Evolutionary conservation across 2,329 filamentous ascomycete species (phyloP).

Genomic region (Ceratocystis albifundus): DNA sequence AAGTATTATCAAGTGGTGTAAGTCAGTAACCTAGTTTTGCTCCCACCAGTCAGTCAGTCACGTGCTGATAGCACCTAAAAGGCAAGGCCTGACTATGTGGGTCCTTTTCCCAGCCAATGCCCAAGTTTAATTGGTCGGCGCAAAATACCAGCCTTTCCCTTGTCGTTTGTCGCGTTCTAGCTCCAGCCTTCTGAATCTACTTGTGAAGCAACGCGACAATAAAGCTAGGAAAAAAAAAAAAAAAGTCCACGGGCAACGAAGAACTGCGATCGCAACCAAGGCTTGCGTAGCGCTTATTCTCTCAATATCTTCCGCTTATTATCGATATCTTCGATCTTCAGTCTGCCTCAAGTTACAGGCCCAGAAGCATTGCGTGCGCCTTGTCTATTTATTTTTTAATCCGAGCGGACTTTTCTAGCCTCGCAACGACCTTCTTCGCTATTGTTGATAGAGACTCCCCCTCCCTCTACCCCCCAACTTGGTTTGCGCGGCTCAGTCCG

Average conservation of each 20-base stretch:
- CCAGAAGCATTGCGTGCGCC: neutral
- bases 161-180: constrained; percentile 20
- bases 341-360: neutral
- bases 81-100: constrained; percentile 5
- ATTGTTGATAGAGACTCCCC: neutral
- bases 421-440: neutral
- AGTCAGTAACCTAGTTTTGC: too few relatives aligned
- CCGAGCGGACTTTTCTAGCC: neutral
- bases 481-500: neutral
- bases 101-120: neutral
- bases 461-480: neutral
- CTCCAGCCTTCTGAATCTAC: constrained; percentile 18
- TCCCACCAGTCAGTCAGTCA: neutral
- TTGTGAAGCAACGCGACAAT: constrained; percentile 13
- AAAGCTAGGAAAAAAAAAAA: constrained; percentile 6
- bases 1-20: too few relatives aligned
- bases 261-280: constrained; percentile 2
- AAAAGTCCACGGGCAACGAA: neutral
- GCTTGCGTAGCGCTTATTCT: neutral
- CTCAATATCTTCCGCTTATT: neutral
- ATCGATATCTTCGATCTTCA: neutral
- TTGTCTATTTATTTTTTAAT: neutral
- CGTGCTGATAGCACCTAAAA: constrained; percentile 3
- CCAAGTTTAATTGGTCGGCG: constrained; percentile 20
- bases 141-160: constrained; percentile 22